A percentile compares a stretch with the other conserved stretches of the same genome.
These are phyloP conservation scores for Phytophthora tubulina DNA, from an alignment of 352 stramenopile genomes.

Conservation along the genomic window DNA sequence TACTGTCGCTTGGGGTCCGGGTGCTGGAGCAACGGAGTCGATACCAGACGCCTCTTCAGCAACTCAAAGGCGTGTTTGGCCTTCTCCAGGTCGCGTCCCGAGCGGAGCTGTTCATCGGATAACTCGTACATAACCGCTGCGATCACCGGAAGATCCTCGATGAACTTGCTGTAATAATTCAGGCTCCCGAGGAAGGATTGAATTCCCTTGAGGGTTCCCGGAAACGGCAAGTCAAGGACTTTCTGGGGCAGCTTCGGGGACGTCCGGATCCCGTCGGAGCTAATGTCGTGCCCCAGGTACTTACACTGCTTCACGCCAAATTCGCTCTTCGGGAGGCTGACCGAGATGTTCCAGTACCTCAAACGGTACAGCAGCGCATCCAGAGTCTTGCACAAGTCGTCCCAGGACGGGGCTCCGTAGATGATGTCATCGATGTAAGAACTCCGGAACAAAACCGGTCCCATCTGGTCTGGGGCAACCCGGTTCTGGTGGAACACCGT, in stretches of 20 bases:
- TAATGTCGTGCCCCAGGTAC: no score
- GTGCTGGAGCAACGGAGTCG: background rate
- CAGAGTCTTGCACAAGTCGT: background rate
- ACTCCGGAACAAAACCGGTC: no score
- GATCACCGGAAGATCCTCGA: constrained; percentile 28
- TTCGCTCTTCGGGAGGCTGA: constrained; percentile 34
- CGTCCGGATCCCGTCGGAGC: no score
- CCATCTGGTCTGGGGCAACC: no score
- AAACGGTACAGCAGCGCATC: constrained; percentile 13
- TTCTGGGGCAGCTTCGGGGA: no score
- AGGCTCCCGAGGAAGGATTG: constrained; percentile 36
- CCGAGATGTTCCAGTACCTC: constrained; percentile 23
- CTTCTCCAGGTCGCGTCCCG: no score
- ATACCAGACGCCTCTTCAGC: constrained; percentile 37
- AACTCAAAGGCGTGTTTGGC: constrained; percentile 23
- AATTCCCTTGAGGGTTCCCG: constrained; percentile 1
- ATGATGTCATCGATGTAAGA: no score
- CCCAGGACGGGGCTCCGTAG: no score
- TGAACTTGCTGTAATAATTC: constrained; percentile 43
- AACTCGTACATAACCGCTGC: background rate
- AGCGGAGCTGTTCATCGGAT: no score
- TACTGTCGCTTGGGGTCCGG: constrained; percentile 26
- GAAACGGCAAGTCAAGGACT: constrained; percentile 3
- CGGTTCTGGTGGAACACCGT: background rate
- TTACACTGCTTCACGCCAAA: constrained; percentile 11